Evolutionary conservation across 345 rosid genomes (phyloP).

Genomic region (Jatropha curcas): DNA sequence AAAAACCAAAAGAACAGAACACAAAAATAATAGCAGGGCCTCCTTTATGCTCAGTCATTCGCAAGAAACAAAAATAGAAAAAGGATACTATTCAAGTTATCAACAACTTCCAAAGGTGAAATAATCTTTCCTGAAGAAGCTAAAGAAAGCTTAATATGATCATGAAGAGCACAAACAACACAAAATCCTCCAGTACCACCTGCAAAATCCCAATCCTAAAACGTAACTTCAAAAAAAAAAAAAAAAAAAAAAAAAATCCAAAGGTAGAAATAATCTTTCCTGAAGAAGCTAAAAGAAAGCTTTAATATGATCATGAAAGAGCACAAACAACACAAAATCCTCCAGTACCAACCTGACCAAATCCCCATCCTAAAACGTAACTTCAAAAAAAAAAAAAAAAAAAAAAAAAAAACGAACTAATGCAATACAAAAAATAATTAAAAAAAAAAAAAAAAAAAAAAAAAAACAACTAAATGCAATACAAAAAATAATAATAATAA

Average conservation of each 20-base stretch:
- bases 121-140: constrained; percentile 44
- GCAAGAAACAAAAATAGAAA: not conserved
- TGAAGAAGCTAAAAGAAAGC: too few relatives aligned
- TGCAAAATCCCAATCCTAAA: constrained; percentile 29
- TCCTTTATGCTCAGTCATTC: not conserved
- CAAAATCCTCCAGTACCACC: constrained; percentile 62
- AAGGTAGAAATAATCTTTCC: too few relatives aligned
- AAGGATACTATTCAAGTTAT: constrained; percentile 74
- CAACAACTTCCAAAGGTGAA: constrained; percentile 46
- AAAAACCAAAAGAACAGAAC: not conserved
- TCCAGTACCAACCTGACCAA: too few relatives aligned
- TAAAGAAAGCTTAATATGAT: constrained; percentile 56
- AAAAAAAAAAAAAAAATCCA: too few relatives aligned
- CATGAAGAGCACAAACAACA: constrained; percentile 44
- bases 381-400: too few relatives aligned
- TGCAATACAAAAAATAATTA: too few relatives aligned
- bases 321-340: too few relatives aligned
- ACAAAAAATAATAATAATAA: not conserved
- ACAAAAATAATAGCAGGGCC: not conserved
- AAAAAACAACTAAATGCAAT: not conserved
- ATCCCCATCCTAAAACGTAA: too few relatives aligned
- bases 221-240: constrained; percentile 17
- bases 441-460: too few relatives aligned
- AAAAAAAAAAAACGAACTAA: too few relatives aligned
- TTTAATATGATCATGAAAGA: too few relatives aligned